Evolutionary conservation across 2,329 filamentous ascomycete genomes (phyloP), one percentile per base, ranked within the genome.

Genomic region (Fusarium piperis): DNA sequence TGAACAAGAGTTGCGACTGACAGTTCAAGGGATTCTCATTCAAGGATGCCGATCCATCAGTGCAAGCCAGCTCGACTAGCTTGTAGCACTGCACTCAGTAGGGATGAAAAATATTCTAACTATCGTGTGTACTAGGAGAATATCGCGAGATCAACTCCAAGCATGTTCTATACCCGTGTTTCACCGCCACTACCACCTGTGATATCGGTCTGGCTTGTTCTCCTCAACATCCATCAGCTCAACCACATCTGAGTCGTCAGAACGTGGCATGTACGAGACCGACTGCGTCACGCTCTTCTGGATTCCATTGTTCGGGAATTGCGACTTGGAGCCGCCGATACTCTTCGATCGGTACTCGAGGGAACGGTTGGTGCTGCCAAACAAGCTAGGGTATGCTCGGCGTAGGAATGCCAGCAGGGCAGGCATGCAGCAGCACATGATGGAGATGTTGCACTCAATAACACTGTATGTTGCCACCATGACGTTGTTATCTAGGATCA

Each of bases 401-500:
- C 55, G 55, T 3, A 58, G 55, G 26, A 58, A 58, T 10, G 38
- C 38, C 2, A 58, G 28, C 2, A 58, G 18, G 8, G 36, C 23
- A 16, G 55, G 55, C 36, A 58, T 58, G 48, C 55, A 58, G 36
- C 55, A 58, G 28, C 55, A 58, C 8, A 58, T 58, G n/a, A 58
- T 44, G 36, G 55, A 58, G 16, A 58, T 38, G 16, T 58, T 58
- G 26, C 55, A 61, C 6, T 56, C 59, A 18, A 62, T 56, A 4
- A 62, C 48, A 30, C 59, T 62, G 26, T 62, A 62, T 18, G 48
- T 56, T 11, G 59, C 48, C 6, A 56, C 48, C 59, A 62, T 56
- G 18, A 56, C 48, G 18, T 62, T 62, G 36, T 62, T 62, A 36
- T 62, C 59, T 56, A 4, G 2, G 5, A 9, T 0, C 3, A 1